phyloP scores from a whole-genome alignment of 2,329 filamentous ascomycete species.

The Nigrograna mackinnonii region DNA sequence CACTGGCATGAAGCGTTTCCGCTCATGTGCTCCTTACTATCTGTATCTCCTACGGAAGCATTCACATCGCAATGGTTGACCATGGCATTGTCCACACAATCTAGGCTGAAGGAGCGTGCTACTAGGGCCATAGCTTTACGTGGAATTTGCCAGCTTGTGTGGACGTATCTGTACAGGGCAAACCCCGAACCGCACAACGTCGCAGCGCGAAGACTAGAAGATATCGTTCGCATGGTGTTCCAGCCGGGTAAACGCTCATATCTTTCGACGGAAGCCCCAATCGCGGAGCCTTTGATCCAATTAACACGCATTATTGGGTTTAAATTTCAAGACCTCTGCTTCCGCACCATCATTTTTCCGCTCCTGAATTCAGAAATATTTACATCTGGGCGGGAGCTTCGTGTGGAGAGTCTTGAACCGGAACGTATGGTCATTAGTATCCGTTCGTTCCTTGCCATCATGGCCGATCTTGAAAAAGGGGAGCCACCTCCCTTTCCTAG shows the following conservation, averaged over 20 bases:
- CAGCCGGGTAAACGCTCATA: slow-evolving; percentile 80
- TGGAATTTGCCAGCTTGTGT: slow-evolving; percentile 85
- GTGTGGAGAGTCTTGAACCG: slow-evolving; percentile 90
- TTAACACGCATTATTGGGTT: slow-evolving; percentile 93
- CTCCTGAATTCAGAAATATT: slow-evolving; percentile 93
- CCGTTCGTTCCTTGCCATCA: slow-evolving; percentile 87
- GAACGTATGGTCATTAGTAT: slow-evolving; percentile 98
- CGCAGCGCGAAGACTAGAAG: slow-evolving; percentile 80
- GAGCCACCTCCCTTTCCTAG: slow-evolving; percentile 85
- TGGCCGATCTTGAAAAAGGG: slow-evolving; percentile 87
- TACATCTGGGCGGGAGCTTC: slow-evolving; percentile 73
- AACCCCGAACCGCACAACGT: slow-evolving; percentile 71
- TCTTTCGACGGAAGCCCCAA: slow-evolving; percentile 78
- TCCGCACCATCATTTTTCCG: slow-evolving; percentile 90
- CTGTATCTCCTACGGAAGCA: slow-evolving; percentile 80
- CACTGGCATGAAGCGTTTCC: slow-evolving; percentile 92
- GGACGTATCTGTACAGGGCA: slow-evolving; percentile 87
- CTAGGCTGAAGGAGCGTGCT: slow-evolving; percentile 81
- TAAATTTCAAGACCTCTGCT: slow-evolving; percentile 91
- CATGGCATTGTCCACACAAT: slow-evolving; percentile 74
- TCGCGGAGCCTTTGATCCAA: slow-evolving; percentile 88
- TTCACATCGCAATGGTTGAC: slow-evolving; percentile 88
- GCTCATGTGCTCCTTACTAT: slow-evolving; percentile 82
- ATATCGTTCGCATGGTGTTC: slow-evolving; percentile 82
- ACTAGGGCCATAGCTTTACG: slow-evolving; percentile 81